Evolutionary conservation across 176 grass and related monocot species (phyloP), one percentile per base, ranked within the genome.

Genomic region (Oryza punctata): DNA sequence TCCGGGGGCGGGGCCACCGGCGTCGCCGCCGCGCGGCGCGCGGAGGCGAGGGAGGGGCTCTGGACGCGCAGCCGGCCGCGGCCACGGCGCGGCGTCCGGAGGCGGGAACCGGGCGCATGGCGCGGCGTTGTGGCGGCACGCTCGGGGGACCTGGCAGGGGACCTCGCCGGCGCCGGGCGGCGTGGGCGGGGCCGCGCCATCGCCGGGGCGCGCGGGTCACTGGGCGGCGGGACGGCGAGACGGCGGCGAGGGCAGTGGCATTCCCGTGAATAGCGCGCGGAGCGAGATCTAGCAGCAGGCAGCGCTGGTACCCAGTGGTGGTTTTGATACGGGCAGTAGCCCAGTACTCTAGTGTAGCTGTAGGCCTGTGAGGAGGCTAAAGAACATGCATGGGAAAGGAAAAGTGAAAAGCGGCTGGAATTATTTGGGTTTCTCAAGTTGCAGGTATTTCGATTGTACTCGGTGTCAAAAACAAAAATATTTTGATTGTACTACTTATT

Each of bases 41-140:
- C 32, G 57, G 82, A 14, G 33, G 77, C 52, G 50, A 86, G 88
- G 29, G 67, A 85, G 12, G 88, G 83, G 83, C 88, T 90, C 78
- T 82, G 88, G 19, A 82, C 67, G 45, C 72, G 83, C 83, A 82
- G 78, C 72, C 83, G 83, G 21, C 83, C 73, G 7, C 35, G 35
- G 78, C 38, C 18, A 32, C 32, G 78, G 59, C 46, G 46, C 46
- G 46, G 46, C 46, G 46, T 49, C 46, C 78, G 67, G 26, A 45
- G 35, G 18, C 77, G 79, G 13, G 75, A 43, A 1, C 69, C 30
- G 4, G 78, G 35, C 13, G 50, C 50, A 40, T 74, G 72, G 50
- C 38, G 6, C 9, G 63, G 79, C 35, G 50, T 40, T 10, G 73
- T 5, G 2, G 63, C 26, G 2, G 28, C 69, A 18, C 19, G 66